These are phyloP conservation scores for Porcisia hertigi DNA, from an alignment of 208 protist species.

Conservation along the genomic window DNA sequence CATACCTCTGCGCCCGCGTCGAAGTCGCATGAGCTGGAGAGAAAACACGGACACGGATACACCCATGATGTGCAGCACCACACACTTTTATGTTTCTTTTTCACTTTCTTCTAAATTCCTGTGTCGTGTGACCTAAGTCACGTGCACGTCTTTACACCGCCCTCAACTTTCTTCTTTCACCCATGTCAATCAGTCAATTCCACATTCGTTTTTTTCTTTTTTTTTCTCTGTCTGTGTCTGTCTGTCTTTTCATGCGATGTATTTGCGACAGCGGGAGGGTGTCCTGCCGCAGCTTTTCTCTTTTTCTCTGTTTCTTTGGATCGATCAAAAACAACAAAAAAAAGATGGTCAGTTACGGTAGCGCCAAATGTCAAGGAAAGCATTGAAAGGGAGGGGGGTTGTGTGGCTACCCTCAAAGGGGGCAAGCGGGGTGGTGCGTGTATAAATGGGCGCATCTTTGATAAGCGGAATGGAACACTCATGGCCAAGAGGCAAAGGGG, in stretches of 20 bases:
- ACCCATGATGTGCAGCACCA: background rate
- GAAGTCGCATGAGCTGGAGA: background rate
- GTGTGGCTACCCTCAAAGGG: too few species aligned
- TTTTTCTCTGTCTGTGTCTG: background rate
- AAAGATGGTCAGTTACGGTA: too few species aligned
- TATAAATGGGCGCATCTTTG: too few species aligned
- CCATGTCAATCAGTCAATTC: background rate
- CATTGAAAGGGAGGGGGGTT: too few species aligned
- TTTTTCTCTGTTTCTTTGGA: background rate
- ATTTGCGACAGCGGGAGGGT: background rate
- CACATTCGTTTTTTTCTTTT: too few species aligned
- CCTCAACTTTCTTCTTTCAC: background rate
- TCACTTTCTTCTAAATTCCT: conserved; percentile 2
- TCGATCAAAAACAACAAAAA: too few species aligned
- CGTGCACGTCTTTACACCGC: too few species aligned
- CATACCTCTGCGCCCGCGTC: background rate
- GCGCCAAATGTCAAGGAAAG: too few species aligned
- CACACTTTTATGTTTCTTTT: background rate
- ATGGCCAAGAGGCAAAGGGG: too few species aligned
- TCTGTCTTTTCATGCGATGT: background rate
- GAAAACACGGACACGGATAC: background rate
- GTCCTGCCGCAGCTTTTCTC: background rate
- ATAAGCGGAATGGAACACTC: too few species aligned
- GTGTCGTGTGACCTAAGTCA: background rate
- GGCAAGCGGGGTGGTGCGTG: too few species aligned